These are phyloP conservation scores for Sutorius australiensis DNA, from an alignment of 768 basidiomycete species.

Conservation along the genomic window DNA sequence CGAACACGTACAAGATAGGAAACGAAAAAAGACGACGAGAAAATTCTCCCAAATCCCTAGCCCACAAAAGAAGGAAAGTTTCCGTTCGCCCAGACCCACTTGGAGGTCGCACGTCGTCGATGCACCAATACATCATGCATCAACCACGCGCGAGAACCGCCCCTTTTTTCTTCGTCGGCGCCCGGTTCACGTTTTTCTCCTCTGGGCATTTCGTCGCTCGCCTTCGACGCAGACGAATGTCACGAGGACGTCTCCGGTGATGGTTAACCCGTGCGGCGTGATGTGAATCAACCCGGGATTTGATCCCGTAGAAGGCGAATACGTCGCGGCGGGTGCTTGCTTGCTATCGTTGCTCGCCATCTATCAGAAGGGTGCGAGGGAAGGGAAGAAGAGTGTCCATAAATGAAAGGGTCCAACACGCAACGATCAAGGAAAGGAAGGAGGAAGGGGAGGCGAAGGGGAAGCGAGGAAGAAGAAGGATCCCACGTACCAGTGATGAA, in stretches of 20 bases:
- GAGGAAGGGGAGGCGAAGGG: neutral
- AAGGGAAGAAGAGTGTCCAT: neutral
- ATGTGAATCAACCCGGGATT: conserved; percentile 32
- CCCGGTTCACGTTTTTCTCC: conserved; percentile 8
- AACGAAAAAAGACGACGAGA: neutral
- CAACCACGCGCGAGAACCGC: neutral
- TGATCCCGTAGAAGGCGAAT: conserved; percentile 19
- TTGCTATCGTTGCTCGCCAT: conserved; percentile 33
- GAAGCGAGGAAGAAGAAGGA: neutral
- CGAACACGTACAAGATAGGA: neutral
- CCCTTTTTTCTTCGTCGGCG: neutral
- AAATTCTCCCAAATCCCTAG: neutral
- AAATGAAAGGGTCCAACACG: neutral
- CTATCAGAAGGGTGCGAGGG: conserved; percentile 4
- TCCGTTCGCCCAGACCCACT: neutral
- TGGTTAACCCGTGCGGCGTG: conserved; percentile 32
- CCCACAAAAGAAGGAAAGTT: neutral
- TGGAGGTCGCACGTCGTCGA: neutral
- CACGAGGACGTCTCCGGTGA: conserved; percentile 30
- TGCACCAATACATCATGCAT: neutral
- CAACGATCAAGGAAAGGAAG: neutral
- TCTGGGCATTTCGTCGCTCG: conserved; percentile 29
- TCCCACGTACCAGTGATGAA: conserved; percentile 25
- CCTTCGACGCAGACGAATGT: conserved; percentile 33
- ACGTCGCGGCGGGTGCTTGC: conserved; percentile 32